Evolutionary conservation across 2,329 filamentous ascomycete species (phyloP).

Genomic region (Salinomyces thailandicus): DNA sequence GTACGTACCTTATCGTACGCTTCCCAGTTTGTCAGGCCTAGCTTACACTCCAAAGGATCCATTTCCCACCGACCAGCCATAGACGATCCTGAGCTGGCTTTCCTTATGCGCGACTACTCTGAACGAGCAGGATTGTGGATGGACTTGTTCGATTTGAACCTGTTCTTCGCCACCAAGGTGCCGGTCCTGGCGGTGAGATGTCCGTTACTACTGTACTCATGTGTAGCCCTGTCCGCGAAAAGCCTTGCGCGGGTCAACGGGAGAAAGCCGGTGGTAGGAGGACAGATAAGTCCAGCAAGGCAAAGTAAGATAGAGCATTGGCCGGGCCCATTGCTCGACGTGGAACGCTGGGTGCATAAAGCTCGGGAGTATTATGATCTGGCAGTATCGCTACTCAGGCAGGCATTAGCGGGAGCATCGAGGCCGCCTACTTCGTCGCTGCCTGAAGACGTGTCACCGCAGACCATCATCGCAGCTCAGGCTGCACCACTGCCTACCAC

Average conservation of each 20-base stretch:
- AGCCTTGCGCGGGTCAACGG: slow-evolving; percentile 46
- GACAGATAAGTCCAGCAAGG: slow-evolving; percentile 23
- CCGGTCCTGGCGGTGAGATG: slow-evolving; percentile 45
- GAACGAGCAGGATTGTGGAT: slow-evolving; percentile 50
- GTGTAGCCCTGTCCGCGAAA: slow-evolving; percentile 52
- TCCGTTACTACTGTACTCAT: slow-evolving; percentile 42
- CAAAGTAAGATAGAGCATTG: slow-evolving; percentile 42
- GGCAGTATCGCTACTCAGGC: slow-evolving; percentile 24
- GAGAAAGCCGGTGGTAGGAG: slow-evolving; percentile 40
- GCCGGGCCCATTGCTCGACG: slow-evolving; percentile 28
- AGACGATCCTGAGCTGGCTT: slow-evolving; percentile 34
- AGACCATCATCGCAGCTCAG: slow-evolving; percentile 13
- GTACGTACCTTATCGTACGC: slow-evolving; percentile 23
- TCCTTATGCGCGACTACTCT: slow-evolving; percentile 49
- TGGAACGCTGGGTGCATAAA: slow-evolving; percentile 44
- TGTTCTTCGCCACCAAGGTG: slow-evolving; percentile 51
- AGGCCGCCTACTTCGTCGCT: slow-evolving; percentile 17
- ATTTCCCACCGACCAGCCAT: slow-evolving; percentile 14
- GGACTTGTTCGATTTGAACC: slow-evolving; percentile 47
- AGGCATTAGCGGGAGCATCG: slow-evolving; percentile 22
- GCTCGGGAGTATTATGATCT: slow-evolving; percentile 50
- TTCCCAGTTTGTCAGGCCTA: slow-evolving; percentile 15
- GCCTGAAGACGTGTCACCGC: slow-evolving; percentile 16
- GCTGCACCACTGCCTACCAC: slow-evolving; percentile 25
- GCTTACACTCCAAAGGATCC: slow-evolving; percentile 23